These are phyloP conservation scores for Aureobasidium zeae DNA, from an alignment of 2,329 filamentous ascomycete genomes.

Conservation along the genomic window DNA sequence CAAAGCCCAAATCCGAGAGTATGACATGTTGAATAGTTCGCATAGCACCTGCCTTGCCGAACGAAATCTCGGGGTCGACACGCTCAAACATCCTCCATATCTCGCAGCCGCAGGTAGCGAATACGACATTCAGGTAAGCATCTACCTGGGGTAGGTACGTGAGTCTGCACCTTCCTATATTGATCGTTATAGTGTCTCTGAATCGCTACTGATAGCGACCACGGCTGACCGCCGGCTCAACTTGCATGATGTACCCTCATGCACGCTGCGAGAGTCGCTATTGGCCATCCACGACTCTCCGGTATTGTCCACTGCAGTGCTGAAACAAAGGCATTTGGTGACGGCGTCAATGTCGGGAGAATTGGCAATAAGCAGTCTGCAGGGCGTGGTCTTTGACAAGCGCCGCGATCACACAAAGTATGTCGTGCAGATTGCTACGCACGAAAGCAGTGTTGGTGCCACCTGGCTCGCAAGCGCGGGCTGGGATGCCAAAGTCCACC, in stretches of 20 bases:
- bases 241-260: slow-evolving; percentile 33
- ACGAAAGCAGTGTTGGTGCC: slow-evolving; percentile 24
- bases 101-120: slow-evolving; percentile 30
- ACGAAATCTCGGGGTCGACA: slow-evolving; percentile 36
- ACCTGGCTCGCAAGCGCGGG: slow-evolving; percentile 48
- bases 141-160: not conserved
- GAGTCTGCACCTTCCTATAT: not conserved
- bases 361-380: slow-evolving; percentile 39
- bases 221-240: slow-evolving; percentile 42
- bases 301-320: slow-evolving; percentile 42
- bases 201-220: slow-evolving; percentile 29
- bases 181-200: slow-evolving; percentile 11
- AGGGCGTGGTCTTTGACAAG: slow-evolving; percentile 35
- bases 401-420: slow-evolving; percentile 52
- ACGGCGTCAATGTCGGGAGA: slow-evolving; percentile 52
- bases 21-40: slow-evolving; percentile 6
- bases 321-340: slow-evolving; percentile 40
- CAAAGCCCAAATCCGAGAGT: not conserved
- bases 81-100: slow-evolving; percentile 46
- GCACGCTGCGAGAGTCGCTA: slow-evolving; percentile 30
- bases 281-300: slow-evolving; percentile 42
- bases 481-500: slow-evolving; percentile 49
- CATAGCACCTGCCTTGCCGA: slow-evolving; percentile 39
- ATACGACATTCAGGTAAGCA: not conserved
- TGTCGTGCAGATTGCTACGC: slow-evolving; percentile 42